Conservation (phyloP, 495 filamentous ascomycete species). For the Elasticomyces elasticus region DNA sequence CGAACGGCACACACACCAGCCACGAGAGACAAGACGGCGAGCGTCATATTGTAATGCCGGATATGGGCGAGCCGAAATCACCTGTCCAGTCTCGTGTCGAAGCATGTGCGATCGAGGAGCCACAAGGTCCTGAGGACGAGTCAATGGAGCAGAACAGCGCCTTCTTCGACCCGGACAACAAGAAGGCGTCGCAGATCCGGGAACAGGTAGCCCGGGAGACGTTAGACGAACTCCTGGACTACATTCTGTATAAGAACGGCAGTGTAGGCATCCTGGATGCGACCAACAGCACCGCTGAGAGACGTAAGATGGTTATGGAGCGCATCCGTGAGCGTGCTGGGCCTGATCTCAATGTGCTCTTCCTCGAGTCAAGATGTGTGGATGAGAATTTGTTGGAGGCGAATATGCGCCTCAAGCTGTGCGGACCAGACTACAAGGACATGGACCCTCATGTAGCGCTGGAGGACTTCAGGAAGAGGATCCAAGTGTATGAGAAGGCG, state of each 20-base stretch:
- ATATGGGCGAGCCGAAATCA: constrained; percentile 15
- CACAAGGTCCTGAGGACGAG: constrained; percentile 26
- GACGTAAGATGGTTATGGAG: constrained; percentile 72
- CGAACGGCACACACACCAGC: background rate
- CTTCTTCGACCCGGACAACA: constrained; percentile 91
- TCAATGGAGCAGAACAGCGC: constrained; percentile 76
- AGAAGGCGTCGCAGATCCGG: constrained; percentile 66
- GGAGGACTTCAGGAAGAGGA: constrained; percentile 83
- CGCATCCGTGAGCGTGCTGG: constrained; percentile 76
- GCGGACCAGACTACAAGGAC: constrained; percentile 88
- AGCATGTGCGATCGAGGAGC: constrained; percentile 1
- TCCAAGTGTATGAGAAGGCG: constrained; percentile 84
- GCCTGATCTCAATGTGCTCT: constrained; percentile 75
- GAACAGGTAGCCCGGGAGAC: constrained; percentile 90
- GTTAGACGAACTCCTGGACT: constrained; percentile 81
- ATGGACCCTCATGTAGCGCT: constrained; percentile 78
- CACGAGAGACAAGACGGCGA: constrained; percentile 7
- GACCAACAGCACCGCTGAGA: constrained; percentile 85
- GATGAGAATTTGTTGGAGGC: constrained; percentile 77
- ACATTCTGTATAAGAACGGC: constrained; percentile 68
- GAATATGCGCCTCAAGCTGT: constrained; percentile 97
- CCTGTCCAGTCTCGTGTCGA: background rate
- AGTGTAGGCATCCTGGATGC: constrained; percentile 97
- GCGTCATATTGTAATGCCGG: constrained; percentile 2
- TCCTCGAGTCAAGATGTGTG: constrained; percentile 86